phyloP scores from a whole-genome alignment of 768 basidiomycete species.

The Boletus eberwhitei region DNA sequence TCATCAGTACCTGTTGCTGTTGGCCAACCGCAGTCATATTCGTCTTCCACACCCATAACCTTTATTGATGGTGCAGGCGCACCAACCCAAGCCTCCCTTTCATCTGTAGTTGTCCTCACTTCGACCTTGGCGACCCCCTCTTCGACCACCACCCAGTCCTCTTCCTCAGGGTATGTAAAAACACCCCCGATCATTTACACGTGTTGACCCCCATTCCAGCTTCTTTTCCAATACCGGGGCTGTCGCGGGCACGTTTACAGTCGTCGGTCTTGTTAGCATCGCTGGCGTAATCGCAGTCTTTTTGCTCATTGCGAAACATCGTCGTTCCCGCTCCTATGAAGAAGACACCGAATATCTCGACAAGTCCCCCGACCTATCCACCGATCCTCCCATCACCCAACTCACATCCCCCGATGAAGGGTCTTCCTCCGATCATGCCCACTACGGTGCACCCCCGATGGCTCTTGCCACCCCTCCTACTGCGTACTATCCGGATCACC shows the following conservation, averaged over 20 bases:
- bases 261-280: constrained; percentile 37
- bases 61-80: background rate
- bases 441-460: constrained; percentile 22
- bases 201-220: constrained; percentile 22
- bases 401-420: constrained; percentile 13
- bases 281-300: constrained; percentile 30
- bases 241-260: constrained; percentile 44
- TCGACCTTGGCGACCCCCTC: constrained; percentile 10
- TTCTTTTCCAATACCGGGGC: constrained; percentile 48
- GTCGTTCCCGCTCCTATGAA: constrained; percentile 20
- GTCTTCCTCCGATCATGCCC: constrained; percentile 20
- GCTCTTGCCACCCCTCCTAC: constrained; percentile 10
- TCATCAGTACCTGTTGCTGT: background rate
- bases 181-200: background rate
- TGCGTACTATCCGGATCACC: constrained; percentile 24
- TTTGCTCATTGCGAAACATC: constrained; percentile 31
- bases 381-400: constrained; percentile 11
- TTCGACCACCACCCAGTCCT: constrained; percentile 7
- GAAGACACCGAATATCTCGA: constrained; percentile 32
- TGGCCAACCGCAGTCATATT: background rate
- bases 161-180: constrained; percentile 22
- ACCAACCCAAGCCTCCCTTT: background rate
- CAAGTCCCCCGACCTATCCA: constrained; percentile 10
- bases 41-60: background rate
- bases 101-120: background rate